Conservation (phyloP, 1,139 yeast genomes). For the Saccharomycopsis hybrid region DNA sequence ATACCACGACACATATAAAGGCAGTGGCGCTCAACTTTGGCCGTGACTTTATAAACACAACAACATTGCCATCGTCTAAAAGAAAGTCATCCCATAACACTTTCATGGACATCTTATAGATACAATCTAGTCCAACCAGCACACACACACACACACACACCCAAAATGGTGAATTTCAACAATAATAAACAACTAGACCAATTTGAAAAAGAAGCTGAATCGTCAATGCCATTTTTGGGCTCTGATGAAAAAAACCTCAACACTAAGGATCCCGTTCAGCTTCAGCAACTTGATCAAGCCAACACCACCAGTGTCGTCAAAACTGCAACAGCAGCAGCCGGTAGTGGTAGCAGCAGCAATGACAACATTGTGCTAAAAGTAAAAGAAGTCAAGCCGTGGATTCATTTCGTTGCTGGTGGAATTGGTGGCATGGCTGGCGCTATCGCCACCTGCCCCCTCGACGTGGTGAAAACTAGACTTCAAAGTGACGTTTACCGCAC, state of each 20-base stretch:
- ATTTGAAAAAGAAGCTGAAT: constrained; percentile 49
- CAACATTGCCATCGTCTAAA: no score
- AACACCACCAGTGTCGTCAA: constrained; percentile 5
- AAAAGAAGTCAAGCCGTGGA: constrained; percentile 15
- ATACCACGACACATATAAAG: no score
- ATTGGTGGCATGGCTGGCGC: constrained; percentile 98
- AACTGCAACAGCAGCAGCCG: constrained; percentile 17
- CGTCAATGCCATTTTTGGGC: constrained; percentile 56
- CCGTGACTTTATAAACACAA: no score
- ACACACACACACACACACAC: no score
- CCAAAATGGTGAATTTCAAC: not conserved
- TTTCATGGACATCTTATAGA: no score
- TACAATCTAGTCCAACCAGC: no score
- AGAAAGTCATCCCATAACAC: no score
- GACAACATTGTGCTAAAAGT: constrained; percentile 24
- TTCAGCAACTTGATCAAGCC: constrained; percentile 28
- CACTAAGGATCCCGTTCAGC: constrained; percentile 30
- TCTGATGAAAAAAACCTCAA: constrained; percentile 63
- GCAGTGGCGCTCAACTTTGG: no score
- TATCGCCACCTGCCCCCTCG: constrained; percentile 86
- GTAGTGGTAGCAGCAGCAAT: constrained; percentile 19
- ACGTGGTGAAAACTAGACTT: constrained; percentile 90
- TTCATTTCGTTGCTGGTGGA: constrained; percentile 29
- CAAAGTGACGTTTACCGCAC: constrained; percentile 71
- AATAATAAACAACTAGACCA: constrained; percentile 29